These are phyloP conservation scores for Ophidiomyces ophidiicola DNA, from an alignment of 2,329 filamentous ascomycete species.

Conservation along the genomic window DNA sequence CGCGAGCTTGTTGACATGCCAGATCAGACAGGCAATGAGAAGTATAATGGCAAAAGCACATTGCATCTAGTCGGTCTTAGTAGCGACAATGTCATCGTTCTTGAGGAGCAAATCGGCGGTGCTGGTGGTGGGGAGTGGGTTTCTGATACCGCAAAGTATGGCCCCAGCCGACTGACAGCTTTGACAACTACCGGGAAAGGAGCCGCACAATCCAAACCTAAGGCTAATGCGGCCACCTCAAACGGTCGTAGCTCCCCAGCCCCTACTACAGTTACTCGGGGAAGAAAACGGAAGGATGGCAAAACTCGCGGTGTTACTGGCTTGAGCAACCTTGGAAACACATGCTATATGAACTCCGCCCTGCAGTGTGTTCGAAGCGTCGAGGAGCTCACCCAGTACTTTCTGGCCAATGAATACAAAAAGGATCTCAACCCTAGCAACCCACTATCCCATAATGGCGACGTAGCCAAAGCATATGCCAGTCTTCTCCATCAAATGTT, in stretches of 20 bases:
- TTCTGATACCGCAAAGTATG: constrained; percentile 36
- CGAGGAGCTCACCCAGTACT: constrained; percentile 86
- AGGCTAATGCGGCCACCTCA: constrained; percentile 29
- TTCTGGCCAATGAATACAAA: constrained; percentile 61
- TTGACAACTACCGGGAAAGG: constrained; percentile 28
- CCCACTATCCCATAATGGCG: constrained; percentile 70
- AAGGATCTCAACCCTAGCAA: constrained; percentile 76
- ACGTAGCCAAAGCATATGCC: constrained; percentile 76
- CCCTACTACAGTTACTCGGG: constrained; percentile 53
- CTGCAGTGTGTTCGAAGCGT: constrained; percentile 89
- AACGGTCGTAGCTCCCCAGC: constrained; percentile 61
- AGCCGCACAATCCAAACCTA: constrained; percentile 24
- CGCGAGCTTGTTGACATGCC: constrained; percentile 51
- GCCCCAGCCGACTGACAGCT: constrained; percentile 40
- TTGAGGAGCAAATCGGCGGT: constrained; percentile 62
- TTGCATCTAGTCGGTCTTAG: constrained; percentile 55
- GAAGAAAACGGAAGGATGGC: constrained; percentile 56
- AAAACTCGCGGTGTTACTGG: constrained; percentile 66
- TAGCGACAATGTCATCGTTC: constrained; percentile 63
- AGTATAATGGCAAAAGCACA: constrained; percentile 63
- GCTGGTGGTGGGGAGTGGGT: constrained; percentile 44
- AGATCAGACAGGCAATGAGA: constrained; percentile 60
- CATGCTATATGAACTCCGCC: constrained; percentile 98
- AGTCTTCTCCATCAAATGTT: constrained; percentile 68
- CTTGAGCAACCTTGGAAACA: constrained; percentile 83